Percentiles rank a stretch among this genome's conserved stretches.
Conservation (phyloP, 306 rosid species). For the Prinsepia uniflora region DNA sequence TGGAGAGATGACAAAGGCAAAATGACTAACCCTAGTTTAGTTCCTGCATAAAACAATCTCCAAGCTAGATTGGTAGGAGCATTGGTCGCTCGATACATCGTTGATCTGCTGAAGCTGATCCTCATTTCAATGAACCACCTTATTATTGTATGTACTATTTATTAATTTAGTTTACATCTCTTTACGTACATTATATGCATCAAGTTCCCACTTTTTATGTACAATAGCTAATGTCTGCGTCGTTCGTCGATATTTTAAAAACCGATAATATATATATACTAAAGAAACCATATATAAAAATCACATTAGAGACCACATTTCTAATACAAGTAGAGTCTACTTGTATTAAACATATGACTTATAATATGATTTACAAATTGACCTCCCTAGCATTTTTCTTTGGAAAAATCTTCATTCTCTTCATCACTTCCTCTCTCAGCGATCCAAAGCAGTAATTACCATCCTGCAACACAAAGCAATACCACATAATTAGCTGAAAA, state of each 20-base stretch:
- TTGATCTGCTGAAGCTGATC: slow-evolving; percentile 2
- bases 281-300: too few relatives aligned
- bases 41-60: slow-evolving; percentile 21
- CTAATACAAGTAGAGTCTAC: too few relatives aligned
- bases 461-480: slow-evolving; percentile 47
- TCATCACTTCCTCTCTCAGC: slow-evolving; percentile 41
- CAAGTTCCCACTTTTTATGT: slow-evolving; percentile 22
- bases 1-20: background rate
- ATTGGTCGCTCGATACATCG: slow-evolving; percentile 11
- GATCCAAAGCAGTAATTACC: slow-evolving; percentile 65
- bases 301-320: too few relatives aligned
- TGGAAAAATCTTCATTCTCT: background rate
- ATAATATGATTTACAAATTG: too few relatives aligned
- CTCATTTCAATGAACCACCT: slow-evolving; percentile 24
- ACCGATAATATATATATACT: background rate
- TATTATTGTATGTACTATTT: slow-evolving; percentile 14
- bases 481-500: background rate
- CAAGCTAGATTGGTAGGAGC: slow-evolving; percentile 11
- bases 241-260: slow-evolving; percentile 23
- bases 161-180: background rate
- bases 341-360: too few relatives aligned
- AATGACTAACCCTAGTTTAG: slow-evolving; percentile 8
- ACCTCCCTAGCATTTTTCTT: too few relatives aligned
- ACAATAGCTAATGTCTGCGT: slow-evolving; percentile 26
- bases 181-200: slow-evolving; percentile 12